Conservation (phyloP, 139 green algal species). For the Picochlorum costavermella region DNA sequence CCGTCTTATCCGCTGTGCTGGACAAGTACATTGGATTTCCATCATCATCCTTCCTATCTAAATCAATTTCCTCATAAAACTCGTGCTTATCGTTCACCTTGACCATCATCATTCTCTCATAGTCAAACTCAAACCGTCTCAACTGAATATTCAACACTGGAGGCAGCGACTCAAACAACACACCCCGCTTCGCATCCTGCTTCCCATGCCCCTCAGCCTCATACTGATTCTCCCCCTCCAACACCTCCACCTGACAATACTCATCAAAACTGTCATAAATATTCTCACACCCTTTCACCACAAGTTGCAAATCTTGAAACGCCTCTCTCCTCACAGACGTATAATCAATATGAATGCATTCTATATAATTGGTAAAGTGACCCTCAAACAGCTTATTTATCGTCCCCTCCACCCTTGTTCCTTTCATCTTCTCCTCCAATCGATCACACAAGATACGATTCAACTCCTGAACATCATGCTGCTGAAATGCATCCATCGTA, state of each 20-base stretch:
- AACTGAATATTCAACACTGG: conserved; percentile 95
- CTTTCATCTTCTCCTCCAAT: conserved; percentile 99
- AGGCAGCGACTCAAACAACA: conserved; percentile 84
- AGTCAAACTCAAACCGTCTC: conserved; percentile 98
- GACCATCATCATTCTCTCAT: conserved; percentile 23
- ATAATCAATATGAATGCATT: conserved; percentile 92
- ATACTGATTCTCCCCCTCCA: conserved; percentile 92
- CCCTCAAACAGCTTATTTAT: conserved; percentile 94
- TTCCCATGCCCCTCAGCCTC: conserved; percentile 82
- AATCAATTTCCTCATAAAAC: conserved; percentile 83
- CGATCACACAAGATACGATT: conserved; percentile 93
- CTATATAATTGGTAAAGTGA: conserved; percentile 77
- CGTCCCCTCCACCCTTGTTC: conserved; percentile 80
- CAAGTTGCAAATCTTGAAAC: conserved; percentile 86
- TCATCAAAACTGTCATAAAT: conserved; percentile 75
- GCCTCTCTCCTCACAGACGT: conserved; percentile 75
- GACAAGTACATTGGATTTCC: conserved; percentile 46
- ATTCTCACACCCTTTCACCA: conserved; percentile 86
- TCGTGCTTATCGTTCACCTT: conserved; percentile 92
- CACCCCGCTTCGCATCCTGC: conserved; percentile 87
- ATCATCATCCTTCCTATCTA: conserved; percentile 48
- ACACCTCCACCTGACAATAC: conserved; percentile 67
- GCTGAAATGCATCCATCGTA: conserved; percentile 87
- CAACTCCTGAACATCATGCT: conserved; percentile 98
- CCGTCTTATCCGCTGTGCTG: conserved; percentile 40